Conservation (phyloP, 768 basidiomycete species). For the Butyriboletus loyo region DNA sequence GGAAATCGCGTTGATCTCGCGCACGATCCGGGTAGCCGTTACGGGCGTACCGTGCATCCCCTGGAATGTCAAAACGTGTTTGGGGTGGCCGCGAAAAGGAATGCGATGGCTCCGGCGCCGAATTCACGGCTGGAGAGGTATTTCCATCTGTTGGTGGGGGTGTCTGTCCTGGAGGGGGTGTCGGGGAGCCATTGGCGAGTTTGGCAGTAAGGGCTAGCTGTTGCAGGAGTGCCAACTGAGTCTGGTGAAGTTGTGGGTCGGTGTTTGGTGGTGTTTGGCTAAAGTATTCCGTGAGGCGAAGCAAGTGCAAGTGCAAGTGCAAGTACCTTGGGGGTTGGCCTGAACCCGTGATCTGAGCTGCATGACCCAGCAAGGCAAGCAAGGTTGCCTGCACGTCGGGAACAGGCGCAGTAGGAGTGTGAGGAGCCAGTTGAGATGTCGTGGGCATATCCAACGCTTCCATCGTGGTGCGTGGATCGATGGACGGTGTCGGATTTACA, state of each 20-base stretch:
- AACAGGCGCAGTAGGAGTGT: conserved; percentile 24
- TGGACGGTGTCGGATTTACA: conserved; percentile 35
- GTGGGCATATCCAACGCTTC: conserved; percentile 28
- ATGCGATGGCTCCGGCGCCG: conserved; percentile 23
- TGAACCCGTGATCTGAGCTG: conserved; percentile 44
- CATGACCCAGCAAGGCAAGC: conserved; percentile 67
- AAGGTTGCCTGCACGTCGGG: conserved; percentile 57
- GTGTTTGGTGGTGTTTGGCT: conserved; percentile 68
- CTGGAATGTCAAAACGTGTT: conserved; percentile 33
- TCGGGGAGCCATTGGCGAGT: conserved; percentile 31
- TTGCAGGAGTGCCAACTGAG: conserved; percentile 70
- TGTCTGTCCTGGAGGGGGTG: conserved; percentile 24
- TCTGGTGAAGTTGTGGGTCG: conserved; percentile 43
- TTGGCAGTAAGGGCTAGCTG: conserved; percentile 68
- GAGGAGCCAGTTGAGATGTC: conserved; percentile 26
- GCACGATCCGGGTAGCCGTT: conserved; percentile 38
- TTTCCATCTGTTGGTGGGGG: conserved; percentile 23
- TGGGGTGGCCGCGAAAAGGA: background rate
- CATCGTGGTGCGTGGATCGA: conserved; percentile 39
- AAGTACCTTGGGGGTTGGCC: conserved; percentile 38
- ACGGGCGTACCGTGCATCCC: conserved; percentile 38
- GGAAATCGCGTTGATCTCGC: conserved; percentile 44
- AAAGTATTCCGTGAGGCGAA: conserved; percentile 1
- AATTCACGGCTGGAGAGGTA: background rate
- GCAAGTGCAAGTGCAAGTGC: background rate